Percentiles rank a stretch among this genome's conserved stretches.
Conservation (phyloP, 345 rosid species). For the Pistacia integerrima region DNA sequence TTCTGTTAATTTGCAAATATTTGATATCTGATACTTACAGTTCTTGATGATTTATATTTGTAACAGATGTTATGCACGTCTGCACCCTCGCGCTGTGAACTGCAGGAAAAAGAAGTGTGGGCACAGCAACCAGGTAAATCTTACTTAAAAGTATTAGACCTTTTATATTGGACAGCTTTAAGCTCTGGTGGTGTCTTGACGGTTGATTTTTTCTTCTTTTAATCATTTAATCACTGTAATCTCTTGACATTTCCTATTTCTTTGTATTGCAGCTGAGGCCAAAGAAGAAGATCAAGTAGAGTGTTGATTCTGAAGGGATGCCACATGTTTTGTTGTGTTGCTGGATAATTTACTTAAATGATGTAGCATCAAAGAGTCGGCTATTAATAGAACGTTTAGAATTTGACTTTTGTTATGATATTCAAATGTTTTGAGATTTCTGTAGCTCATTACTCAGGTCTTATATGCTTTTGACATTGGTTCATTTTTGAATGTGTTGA, state of each 20-base stretch:
- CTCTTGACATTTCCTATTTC: background rate
- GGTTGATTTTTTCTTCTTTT: background rate
- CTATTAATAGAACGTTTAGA: constrained; percentile 8
- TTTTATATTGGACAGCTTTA: background rate
- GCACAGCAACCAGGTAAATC: constrained; percentile 91
- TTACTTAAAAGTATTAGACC: too few species aligned
- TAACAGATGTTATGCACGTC: constrained; percentile 86
- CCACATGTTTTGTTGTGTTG: background rate
- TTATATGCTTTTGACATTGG: background rate
- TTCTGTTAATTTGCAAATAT: background rate
- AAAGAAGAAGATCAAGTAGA: constrained; percentile 78
- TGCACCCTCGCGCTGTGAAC: constrained; percentile 96
- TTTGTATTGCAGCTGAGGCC: constrained; percentile 75
- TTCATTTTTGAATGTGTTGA: constrained; percentile 2
- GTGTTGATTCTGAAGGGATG: background rate
- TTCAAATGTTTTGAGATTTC: background rate
- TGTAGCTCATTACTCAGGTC: background rate
- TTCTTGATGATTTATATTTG: background rate
- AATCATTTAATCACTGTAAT: background rate
- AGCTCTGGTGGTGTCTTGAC: too few species aligned
- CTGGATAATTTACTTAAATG: background rate
- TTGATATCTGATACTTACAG: background rate
- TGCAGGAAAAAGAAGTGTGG: constrained; percentile 99
- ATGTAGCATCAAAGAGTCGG: background rate
- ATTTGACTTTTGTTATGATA: background rate